Conservation (phyloP, 2,329 filamentous ascomycete species). For the Alternaria sp. region DNA sequence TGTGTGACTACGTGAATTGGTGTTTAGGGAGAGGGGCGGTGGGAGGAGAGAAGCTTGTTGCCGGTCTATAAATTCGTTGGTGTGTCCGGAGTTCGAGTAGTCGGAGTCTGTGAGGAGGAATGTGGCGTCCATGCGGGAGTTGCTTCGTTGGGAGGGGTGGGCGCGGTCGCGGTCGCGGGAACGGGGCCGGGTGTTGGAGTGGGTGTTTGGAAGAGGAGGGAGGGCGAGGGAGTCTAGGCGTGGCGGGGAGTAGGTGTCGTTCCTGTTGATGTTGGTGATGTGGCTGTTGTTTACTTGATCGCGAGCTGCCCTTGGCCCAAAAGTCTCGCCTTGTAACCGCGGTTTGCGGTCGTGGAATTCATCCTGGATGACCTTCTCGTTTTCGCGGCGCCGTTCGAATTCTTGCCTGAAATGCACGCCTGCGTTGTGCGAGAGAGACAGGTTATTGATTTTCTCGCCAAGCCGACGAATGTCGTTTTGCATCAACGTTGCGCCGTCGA, state of each 20-base stretch:
- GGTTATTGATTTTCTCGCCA: conserved; percentile 41
- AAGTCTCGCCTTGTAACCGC: conserved; percentile 11
- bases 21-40: neutral
- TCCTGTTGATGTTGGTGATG: neutral
- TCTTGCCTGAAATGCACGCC: conserved; percentile 17
- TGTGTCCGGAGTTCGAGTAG: neutral
- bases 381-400: conserved; percentile 32
- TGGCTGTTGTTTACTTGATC: neutral
- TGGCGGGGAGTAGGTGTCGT: neutral
- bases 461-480: conserved; percentile 38
- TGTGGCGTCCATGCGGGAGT: conserved; percentile 3
- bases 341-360: conserved; percentile 30
- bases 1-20: conserved; percentile 8
- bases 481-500: conserved; percentile 32
- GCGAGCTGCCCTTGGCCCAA: neutral
- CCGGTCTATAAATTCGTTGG: neutral
- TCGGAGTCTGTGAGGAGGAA: conserved; percentile 9
- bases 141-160: neutral
- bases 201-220: neutral
- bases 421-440: conserved; percentile 24
- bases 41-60: conserved; percentile 5
- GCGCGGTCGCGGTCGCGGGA: neutral
- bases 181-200: conserved; percentile 9
- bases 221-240: neutral
- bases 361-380: conserved; percentile 36